These are phyloP conservation scores for Apiospora phragmitis DNA, from an alignment of 2,329 filamentous ascomycete species.

Conservation along the genomic window DNA sequence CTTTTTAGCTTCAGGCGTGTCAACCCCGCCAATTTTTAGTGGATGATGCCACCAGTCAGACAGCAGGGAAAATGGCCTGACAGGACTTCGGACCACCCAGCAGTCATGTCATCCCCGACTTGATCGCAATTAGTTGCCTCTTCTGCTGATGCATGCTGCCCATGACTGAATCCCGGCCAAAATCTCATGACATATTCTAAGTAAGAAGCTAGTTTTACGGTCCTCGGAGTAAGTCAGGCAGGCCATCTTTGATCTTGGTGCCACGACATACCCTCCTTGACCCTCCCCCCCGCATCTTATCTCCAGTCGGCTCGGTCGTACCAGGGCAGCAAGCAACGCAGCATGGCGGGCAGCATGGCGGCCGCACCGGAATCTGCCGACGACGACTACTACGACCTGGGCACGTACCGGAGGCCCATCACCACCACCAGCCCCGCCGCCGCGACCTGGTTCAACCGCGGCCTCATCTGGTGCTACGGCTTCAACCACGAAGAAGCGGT, in stretches of 20 bases:
- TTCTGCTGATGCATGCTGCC: background rate
- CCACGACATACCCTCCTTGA: background rate
- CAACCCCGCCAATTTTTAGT: background rate
- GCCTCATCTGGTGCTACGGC: conserved; percentile 71
- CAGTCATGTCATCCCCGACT: background rate
- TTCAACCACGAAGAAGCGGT: conserved; percentile 77
- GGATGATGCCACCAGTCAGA: background rate
- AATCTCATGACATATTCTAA: too few species aligned
- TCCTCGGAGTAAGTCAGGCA: too few species aligned
- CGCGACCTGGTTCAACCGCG: conserved; percentile 70
- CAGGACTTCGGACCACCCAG: background rate
- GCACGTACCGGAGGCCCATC: conserved; percentile 55
- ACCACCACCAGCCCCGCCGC: conserved; percentile 51
- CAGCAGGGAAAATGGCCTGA: background rate
- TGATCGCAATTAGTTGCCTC: background rate
- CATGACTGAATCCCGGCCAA: background rate
- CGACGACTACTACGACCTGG: conserved; percentile 61
- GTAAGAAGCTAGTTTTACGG: background rate
- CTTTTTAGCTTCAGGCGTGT: background rate
- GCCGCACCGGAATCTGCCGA: background rate
- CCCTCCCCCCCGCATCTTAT: background rate
- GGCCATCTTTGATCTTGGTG: background rate
- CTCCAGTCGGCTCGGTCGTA: background rate
- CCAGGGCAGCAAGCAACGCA: background rate
- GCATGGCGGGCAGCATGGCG: background rate